Base-by-base conservation (phyloP, 2,329 filamentous ascomycete genomes). In the Fusarium ramigenum region DNA sequence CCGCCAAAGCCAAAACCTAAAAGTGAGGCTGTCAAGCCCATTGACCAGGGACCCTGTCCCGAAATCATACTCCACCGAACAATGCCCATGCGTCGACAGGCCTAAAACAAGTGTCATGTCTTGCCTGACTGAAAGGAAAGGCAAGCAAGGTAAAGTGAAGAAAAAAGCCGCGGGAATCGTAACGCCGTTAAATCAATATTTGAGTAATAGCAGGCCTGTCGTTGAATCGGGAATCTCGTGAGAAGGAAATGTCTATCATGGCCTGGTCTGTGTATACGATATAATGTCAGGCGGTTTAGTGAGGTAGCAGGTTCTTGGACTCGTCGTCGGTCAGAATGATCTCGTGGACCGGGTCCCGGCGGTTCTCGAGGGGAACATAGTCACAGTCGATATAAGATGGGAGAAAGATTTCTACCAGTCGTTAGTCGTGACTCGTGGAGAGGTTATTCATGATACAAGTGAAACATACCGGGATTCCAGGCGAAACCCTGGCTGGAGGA, bases 241-340 rank as follows among this genome's bases (percentile, higher is more conserved):
- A 78, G 73, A 78, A 78, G 72, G 65, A 72, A 74, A 75, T 62
- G 69, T 78, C 77, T 78, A 78, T 76, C 60, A 66, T 73, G 47
- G 63, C 65, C 63, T 65, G 65, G 54, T 66, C 63, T 64, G 58
- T 62, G 65, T 73, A 74, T 76, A 61, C 63, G 65, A 57, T 65
- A 58, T 49, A 60, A 70, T 39, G 42, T 43, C 46, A 42, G 56
- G 25, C 30, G 54, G n/a, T 62, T 84, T 82, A 92, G 83, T 91
- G 87, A 10, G 92, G 92, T 53, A 93, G 85, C 84, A 93, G 90
- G 73, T 87, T 85, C 76, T 89, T 89, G 63, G 90, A 87, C 83
- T 96, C 93, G 81, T 95, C 93, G 72, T 96, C 93, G 76, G 88
- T 94, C 63, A 96, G 85, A 63, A 89, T 85, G 74, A 96, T 95